Evolutionary conservation across 768 basidiomycete species (phyloP), one percentile per base, ranked within the genome.

Genomic region (Rhizopogon vinicolor): DNA sequence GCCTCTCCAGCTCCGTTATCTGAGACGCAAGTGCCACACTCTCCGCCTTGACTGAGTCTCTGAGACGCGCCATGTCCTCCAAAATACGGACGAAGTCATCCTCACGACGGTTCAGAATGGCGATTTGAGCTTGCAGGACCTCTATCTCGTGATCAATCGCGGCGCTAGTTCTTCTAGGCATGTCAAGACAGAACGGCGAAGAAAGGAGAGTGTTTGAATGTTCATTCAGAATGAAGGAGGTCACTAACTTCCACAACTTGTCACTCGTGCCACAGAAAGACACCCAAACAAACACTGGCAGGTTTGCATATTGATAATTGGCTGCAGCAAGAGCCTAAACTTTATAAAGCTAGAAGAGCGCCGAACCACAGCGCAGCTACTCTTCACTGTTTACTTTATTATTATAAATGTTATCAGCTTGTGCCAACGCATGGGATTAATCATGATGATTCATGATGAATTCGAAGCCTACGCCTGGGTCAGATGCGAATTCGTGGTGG

Each of bases 11-110:
- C 22, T 66, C 65, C 53, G 48, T 59, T 40, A 67, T 62, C 54
- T 66, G 69, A 37, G 60, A 58, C 45, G 67, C 66, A 31, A 77
- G 59, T 0, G 56, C 61, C 54, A 60, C 58, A 51, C 64, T 72
- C 62, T 81, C 74, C 37, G 52, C 57, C 16, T 58, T 61, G 12
- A 75, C 63, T 3, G 72, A 70, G 41, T 67, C 69, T 59, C 72
- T 73, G 53, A 77, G 67, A 40, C 57, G 64, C 49, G 66, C 62
- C 63, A 80, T 69, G 52, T 78, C 73, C 42, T 68, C 69, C 41
- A 81, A 51, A 46, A 81, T 63, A 40, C 63, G 71, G 48, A 74
- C 59, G 45, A 76, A 72, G 28, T 78, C 75, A 9, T 63, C 67
- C 57, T 78, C 78, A 51, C 74, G 72, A 35, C 63, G 62, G 19